Base-by-base conservation (phyloP, 441 rosid genomes). In the Erysimum cheiri region DNA sequence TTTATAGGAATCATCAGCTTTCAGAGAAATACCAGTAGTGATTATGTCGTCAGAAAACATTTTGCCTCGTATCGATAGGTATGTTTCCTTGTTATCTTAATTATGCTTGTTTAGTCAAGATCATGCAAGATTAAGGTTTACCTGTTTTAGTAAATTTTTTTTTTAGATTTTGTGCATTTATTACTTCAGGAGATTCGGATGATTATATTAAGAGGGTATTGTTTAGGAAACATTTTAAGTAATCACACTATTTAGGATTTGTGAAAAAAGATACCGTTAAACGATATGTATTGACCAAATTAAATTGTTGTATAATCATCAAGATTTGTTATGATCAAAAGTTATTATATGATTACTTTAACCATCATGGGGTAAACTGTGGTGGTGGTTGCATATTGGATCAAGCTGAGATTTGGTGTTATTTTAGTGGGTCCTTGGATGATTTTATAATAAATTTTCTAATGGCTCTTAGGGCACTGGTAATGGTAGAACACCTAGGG, bases 41-140 rank as follows among this genome's bases (percentile, higher is more conserved):
- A 85, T 93, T 39, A 91, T 89, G 98, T 93, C 98, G 12, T 93
- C 98, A 4, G 98, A 93, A 70, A 89, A 91, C 65, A 80, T 88
- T 13, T 31, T 91, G 77, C 75, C 98, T 63, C 88, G 95, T 59
- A 88, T 93, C 19, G 90, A 93, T 83, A 78, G 98, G 98, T 91
- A 82, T 10, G 24, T 22, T 55, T 54, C 47, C 7, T 37, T 17
- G 8, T 46, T 40, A 15, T 32, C 13, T 19, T 52, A 41, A 53
- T 44, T 22, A 26, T 14, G 37, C 11, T 61, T 62, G 56, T 24
- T 52, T 55, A 71, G 29, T 22, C 43, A 52, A 37, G 15, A 59
- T 47, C 40, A 35, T 9, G 57, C 46, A 71, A 12, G 15, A 55
- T 13, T 10, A 13, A 1, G 4, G 22, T 17, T 67, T 52, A 8